These are phyloP conservation scores for Paraphaeosphaeria minitans DNA, from an alignment of 2,329 filamentous ascomycete genomes.

Conservation along the genomic window DNA sequence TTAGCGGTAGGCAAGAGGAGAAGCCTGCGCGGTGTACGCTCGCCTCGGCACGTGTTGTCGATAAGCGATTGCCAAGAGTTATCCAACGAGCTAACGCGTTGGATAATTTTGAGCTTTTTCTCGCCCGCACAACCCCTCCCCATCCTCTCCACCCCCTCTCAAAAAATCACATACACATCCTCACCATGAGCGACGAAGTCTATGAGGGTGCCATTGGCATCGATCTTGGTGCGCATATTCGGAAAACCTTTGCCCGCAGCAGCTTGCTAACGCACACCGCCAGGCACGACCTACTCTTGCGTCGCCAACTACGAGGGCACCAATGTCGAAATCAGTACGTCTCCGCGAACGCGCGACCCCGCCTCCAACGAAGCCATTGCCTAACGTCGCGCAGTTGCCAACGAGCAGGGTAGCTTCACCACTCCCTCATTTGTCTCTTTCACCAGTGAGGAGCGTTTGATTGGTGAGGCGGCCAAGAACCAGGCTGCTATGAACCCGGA, in stretches of 20 bases:
- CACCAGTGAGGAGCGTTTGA: conserved; percentile 97
- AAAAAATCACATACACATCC: conserved; percentile 33
- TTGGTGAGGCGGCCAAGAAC: conserved; percentile 99
- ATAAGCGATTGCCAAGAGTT: conserved; percentile 14
- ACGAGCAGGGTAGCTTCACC: conserved; percentile 99
- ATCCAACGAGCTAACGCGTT: conserved; percentile 14
- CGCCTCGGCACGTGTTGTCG: conserved; percentile 16
- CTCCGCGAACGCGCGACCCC: conserved; percentile 14
- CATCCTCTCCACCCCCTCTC: conserved; percentile 34
- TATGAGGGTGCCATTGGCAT: conserved; percentile 99
- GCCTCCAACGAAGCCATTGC: conserved; percentile 9
- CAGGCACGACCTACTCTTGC: conserved; percentile 99
- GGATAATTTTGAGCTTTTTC: conserved; percentile 14
- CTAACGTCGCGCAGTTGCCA: conserved; percentile 70
- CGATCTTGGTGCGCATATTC: conserved; percentile 78
- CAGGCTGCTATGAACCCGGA: conserved; percentile 98
- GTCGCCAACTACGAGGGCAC: conserved; percentile 99
- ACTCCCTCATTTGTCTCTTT: conserved; percentile 99
- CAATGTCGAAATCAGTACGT: conserved; percentile 97
- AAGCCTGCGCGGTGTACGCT: background rate
- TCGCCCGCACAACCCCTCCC: conserved; percentile 29
- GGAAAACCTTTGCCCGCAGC: conserved; percentile 27
- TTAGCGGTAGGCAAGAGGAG: too few relatives aligned
- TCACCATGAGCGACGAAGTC: conserved; percentile 92
- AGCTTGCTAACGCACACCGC: conserved; percentile 40